These are phyloP conservation scores for Allium fistulosum DNA, from an alignment of 106 monocot genomes.

Conservation along the genomic window DNA sequence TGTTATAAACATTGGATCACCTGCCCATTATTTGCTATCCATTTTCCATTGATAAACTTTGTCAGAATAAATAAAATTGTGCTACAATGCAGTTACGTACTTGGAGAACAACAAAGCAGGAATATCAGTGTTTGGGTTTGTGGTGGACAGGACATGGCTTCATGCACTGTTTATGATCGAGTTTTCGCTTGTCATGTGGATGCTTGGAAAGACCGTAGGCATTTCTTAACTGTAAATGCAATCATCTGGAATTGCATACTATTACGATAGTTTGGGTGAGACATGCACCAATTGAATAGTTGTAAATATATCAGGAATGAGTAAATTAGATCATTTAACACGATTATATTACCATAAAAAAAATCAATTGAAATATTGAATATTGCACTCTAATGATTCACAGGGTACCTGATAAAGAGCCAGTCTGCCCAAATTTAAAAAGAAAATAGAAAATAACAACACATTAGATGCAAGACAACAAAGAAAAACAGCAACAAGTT, in stretches of 20 bases:
- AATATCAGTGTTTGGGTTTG: slow-evolving; percentile 86
- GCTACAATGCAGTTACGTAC: slow-evolving; percentile 66
- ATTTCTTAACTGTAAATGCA: slow-evolving; percentile 37
- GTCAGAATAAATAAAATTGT: background rate
- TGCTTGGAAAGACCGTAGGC: slow-evolving; percentile 84
- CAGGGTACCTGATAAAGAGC: no score
- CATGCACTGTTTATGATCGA: slow-evolving; percentile 87
- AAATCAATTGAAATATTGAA: no score
- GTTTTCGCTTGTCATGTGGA: slow-evolving; percentile 75
- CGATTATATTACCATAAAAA: no score
- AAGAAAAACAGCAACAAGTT: no score
- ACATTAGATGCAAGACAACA: no score
- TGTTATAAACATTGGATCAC: background rate
- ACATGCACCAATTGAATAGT: no score
- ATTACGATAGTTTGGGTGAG: no score
- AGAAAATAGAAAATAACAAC: no score
- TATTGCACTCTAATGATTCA: no score
- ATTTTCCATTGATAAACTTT: background rate
- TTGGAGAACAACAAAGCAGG: slow-evolving; percentile 95
- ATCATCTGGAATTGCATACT: background rate
- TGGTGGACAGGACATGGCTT: slow-evolving; percentile 86
- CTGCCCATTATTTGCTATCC: background rate
- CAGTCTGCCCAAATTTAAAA: no score
- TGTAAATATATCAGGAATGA: no score
- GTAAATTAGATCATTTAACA: no score